Conservation (phyloP, 345 rosid genomes). For the Arabis hirsuta region DNA sequence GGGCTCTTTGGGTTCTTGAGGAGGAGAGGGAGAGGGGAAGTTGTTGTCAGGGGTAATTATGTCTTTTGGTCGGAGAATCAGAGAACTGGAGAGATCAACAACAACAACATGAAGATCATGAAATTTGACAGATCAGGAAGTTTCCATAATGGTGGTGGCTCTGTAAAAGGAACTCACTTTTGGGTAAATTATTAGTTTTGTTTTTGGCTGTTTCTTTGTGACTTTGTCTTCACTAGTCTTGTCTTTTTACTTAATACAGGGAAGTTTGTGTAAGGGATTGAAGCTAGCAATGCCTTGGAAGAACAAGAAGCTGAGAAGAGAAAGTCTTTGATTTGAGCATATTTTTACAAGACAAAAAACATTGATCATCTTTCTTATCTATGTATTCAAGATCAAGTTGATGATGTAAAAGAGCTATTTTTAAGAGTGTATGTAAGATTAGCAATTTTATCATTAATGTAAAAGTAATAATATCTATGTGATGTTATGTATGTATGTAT, state of each 20-base stretch:
- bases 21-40: conserved; percentile 54
- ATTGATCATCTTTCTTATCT: conserved; percentile 23
- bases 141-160: conserved; percentile 32
- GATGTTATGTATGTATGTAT: conserved; percentile 12
- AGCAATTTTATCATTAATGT: conserved; percentile 26
- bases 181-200: conserved; percentile 57
- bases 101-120: conserved; percentile 43
- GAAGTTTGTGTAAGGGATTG: conserved; percentile 60
- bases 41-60: conserved; percentile 54
- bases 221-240: conserved; percentile 4
- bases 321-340: conserved; percentile 35
- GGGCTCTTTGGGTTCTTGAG: conserved; percentile 55
- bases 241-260: conserved; percentile 49
- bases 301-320: conserved; percentile 56
- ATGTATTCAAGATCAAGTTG: conserved; percentile 11
- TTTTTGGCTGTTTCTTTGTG: conserved; percentile 14
- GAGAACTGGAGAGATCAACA: conserved; percentile 42
- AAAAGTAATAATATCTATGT: conserved; percentile 25
- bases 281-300: conserved; percentile 73
- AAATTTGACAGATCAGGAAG: conserved; percentile 55
- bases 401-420: conserved; percentile 22
- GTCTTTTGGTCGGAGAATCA: conserved; percentile 61
- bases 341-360: not conserved
- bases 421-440: conserved; percentile 33
- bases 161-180: conserved; percentile 57